These are phyloP conservation scores for Astrocystis sublimbata DNA, from an alignment of 495 filamentous ascomycete species.

Conservation along the genomic window DNA sequence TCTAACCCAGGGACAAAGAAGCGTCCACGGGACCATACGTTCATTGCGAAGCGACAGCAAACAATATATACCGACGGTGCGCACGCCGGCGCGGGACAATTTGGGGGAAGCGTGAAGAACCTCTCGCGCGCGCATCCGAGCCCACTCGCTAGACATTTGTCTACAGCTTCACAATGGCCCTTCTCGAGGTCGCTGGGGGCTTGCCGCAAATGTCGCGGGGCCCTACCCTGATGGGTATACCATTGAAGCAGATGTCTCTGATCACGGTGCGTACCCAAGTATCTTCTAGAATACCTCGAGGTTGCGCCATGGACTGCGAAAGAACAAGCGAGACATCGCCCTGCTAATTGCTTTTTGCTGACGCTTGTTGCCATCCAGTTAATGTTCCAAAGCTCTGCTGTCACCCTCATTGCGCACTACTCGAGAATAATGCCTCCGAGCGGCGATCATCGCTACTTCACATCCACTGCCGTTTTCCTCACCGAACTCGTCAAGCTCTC, in stretches of 20 bases:
- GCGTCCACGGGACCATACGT: neutral
- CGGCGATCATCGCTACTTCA: slow-evolving; percentile 81
- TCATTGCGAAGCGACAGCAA: neutral
- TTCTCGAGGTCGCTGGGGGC: slow-evolving; percentile 32
- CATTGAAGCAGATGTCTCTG: slow-evolving; percentile 77
- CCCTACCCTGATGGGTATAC: slow-evolving; percentile 59
- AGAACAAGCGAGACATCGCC: neutral
- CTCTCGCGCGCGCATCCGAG: neutral
- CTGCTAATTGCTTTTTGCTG: neutral
- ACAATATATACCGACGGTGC: neutral
- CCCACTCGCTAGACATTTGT: neutral
- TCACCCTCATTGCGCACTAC: slow-evolving; percentile 88
- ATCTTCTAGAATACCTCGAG: neutral
- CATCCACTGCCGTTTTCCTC: slow-evolving; percentile 91
- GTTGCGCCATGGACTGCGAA: neutral
- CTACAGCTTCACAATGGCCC: slow-evolving; percentile 33
- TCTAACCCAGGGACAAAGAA: neutral
- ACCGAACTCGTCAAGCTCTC: slow-evolving; percentile 91
- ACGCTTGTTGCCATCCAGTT: slow-evolving; percentile 52
- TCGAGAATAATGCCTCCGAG: slow-evolving; percentile 85
- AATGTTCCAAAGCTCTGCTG: slow-evolving; percentile 74
- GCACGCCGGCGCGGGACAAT: neutral
- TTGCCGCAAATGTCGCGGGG: slow-evolving; percentile 38
- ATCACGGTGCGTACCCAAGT: slow-evolving; percentile 64
- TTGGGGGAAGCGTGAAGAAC: neutral